Conservation (phyloP, 805 yeast species). For the Candida berthetii region DNA sequence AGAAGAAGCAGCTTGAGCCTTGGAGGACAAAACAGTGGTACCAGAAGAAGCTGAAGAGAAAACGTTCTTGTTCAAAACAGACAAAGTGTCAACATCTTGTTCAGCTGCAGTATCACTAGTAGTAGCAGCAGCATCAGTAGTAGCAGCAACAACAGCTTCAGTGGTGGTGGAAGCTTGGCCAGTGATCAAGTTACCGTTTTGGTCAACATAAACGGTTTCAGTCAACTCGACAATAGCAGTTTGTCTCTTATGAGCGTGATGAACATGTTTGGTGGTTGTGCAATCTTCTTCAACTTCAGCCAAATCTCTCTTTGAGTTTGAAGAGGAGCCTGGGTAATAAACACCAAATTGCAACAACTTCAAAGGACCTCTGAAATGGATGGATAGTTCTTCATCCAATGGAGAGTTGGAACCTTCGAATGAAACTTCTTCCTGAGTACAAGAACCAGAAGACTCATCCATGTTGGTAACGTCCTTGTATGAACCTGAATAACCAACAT, state of each 20-base stretch:
- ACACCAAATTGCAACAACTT: slow-evolving; percentile 82
- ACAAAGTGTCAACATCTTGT: slow-evolving; percentile 3
- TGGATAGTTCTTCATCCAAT: slow-evolving; percentile 78
- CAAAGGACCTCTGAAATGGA: slow-evolving; percentile 89
- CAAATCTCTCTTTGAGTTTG: slow-evolving; percentile 38
- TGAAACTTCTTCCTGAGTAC: slow-evolving; percentile 49
- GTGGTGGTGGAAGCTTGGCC: slow-evolving; percentile 12
- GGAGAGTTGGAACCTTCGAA: slow-evolving; percentile 77
- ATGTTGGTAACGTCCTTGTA: slow-evolving; percentile 76
- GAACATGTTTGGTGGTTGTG: slow-evolving; percentile 28
- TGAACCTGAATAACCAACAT: slow-evolving; percentile 81
- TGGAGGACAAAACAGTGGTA: slow-evolving; percentile 8
- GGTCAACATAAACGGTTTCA: slow-evolving; percentile 68
- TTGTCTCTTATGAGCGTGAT: slow-evolving; percentile 53
- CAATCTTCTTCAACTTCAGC: slow-evolving; percentile 29
- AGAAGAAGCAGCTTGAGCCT: slow-evolving; percentile 15
- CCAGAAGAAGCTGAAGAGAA: slow-evolving; percentile 19
- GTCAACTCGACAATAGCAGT: slow-evolving; percentile 69
- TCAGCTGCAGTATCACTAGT: slow-evolving; percentile 13
- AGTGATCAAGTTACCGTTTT: slow-evolving; percentile 34
- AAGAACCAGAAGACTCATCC: slow-evolving; percentile 64
- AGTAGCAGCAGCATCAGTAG: slow-evolving; percentile 17
- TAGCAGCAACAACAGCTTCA: slow-evolving; percentile 18
- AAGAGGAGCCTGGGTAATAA: slow-evolving; percentile 55
- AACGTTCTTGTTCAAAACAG: slow-evolving; percentile 4